Base-by-base conservation (phyloP, 1,284 basidiomycete genomes). In the Cerioporus squamosus region DNA sequence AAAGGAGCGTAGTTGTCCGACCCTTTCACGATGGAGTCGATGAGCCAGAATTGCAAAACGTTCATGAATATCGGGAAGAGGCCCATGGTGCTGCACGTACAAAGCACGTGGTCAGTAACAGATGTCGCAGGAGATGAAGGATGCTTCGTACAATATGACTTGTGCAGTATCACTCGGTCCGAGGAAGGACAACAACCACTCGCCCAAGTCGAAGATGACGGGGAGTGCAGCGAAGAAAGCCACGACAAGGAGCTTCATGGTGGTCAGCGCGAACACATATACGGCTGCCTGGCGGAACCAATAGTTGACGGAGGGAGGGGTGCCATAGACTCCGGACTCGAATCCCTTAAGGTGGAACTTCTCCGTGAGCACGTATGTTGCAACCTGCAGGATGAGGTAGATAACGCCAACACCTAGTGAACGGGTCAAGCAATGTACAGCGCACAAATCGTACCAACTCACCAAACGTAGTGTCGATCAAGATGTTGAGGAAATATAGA, bases 41-140 rank as follows among this genome's bases (percentile, higher is more conserved):
- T 92, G 49, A 93, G 76, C 91, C 91, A 93, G 78, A 93, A 93
- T 72, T 97, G 94, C 18, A 95, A 65, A 48, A 95, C 78, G 72
- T 95, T 98, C 95, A 97, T 97, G 57, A 90, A 80, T 60, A 96
- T 88, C 1, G 96, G 96, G 76, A 97, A 96, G 48, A 98, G 72
- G 55, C 94, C 93, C 93, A 98, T 97, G 36, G 89, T 89, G 67
- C 90, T 92, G 33, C 33, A 36, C 33, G 64, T 14, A 40, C 17
- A 33, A 59, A 31, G 3, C 2, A 39, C 1, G 8, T 23, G 29
- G n/a, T 55, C 46, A 36, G 48, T 51, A 51, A 64, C 12, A 61
- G 51, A 17, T 9, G 2, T 14, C 29, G 20, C 3, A 12, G 39
- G 29, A 45, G 44, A n/a, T 33, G 31, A 53, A 36, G 18, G 15